These are phyloP conservation scores for Suillus placidus DNA, from an alignment of 768 basidiomycete genomes.

Conservation along the genomic window DNA sequence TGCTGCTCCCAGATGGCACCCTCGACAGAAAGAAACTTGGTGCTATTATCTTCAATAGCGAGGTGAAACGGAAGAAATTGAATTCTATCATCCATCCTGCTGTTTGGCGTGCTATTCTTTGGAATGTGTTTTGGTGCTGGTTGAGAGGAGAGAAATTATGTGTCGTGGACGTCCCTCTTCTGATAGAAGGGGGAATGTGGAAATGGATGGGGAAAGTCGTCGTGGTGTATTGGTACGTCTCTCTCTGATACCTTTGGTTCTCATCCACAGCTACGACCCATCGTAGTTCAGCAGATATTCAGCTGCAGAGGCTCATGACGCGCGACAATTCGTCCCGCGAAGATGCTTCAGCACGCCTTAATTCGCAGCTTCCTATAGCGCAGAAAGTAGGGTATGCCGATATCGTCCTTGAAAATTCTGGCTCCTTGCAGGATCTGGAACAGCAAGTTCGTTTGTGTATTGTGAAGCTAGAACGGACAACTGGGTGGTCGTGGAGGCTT, in stretches of 20 bases:
- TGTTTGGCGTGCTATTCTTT: conserved; percentile 77
- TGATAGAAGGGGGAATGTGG: conserved; percentile 89
- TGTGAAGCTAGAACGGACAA: conserved; percentile 43
- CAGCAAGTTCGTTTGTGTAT: conserved; percentile 46
- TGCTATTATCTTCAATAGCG: conserved; percentile 80
- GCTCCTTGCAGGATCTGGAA: conserved; percentile 67
- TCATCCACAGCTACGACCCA: neutral
- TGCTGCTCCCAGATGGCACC: conserved; percentile 68
- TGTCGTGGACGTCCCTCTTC: conserved; percentile 87
- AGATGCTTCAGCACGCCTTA: conserved; percentile 74
- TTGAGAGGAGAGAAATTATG: conserved; percentile 75
- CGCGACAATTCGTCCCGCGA: conserved; percentile 68
- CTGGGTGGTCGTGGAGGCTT: conserved; percentile 62
- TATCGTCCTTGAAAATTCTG: conserved; percentile 87
- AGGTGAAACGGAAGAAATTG: conserved; percentile 65
- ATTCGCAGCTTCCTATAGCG: conserved; percentile 78
- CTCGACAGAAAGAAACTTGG: conserved; percentile 87
- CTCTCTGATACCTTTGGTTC: conserved; percentile 1
- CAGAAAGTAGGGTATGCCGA: conserved; percentile 87
- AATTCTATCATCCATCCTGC: conserved; percentile 92
- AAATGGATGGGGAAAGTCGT: conserved; percentile 81
- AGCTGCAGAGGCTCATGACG: conserved; percentile 78
- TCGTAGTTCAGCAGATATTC: conserved; percentile 75
- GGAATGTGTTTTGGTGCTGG: conserved; percentile 72
- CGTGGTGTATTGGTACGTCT: conserved; percentile 86